Base-by-base conservation (phyloP, 2,329 filamentous ascomycete species). In the Pseudofabraea citricarpa region DNA sequence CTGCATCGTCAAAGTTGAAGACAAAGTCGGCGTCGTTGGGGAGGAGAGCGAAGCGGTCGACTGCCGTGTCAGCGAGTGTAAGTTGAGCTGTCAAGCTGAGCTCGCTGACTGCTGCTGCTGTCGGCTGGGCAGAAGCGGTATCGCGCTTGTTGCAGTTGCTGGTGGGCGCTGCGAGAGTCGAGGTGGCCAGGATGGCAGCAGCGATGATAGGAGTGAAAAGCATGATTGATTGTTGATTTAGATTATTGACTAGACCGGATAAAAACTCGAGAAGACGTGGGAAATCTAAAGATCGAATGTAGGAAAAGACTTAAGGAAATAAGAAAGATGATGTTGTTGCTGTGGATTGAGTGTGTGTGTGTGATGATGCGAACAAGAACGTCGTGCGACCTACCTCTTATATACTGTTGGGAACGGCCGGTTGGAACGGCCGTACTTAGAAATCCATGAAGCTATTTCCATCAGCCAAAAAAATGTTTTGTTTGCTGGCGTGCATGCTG, bases 171-270 rank as follows among this genome's bases (percentile, higher is more conserved):
- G 62, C 53, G 16, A 61, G 38, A 27, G 66, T 60, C 47, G 63
- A 60, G 41, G 64, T 62, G 45, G 67, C 66, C 62, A 73, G 48
- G 51, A 70, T 54, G 57, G 64, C 56, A 29, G 65, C 54, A 46
- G 63, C 52, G 51, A 62, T 51, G 41, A 61, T 44, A 31, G 61
- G 47, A 41, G 53, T 67, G 58, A 62, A 59, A 35, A 55, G 55
- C 66, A 66, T 71, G 18, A 53, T 66, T 55, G 48, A 36, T 24
- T 32, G 23, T 40, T 49, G 41, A 29, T 40, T 41, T 44, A 38
- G 24, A 40, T 35, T 45, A 32, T 20, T 6, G 23, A 9, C 39
- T 5, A 21, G n/a, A 15, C 19, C 8, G 6, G 29, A 32, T 5
- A 15, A 32, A 15, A 32, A 32, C 4, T n/a, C 8, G 24, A 7